These are phyloP conservation scores for Deinandra increscens DNA, from an alignment of 129 eudicot genomes.

Conservation along the genomic window DNA sequence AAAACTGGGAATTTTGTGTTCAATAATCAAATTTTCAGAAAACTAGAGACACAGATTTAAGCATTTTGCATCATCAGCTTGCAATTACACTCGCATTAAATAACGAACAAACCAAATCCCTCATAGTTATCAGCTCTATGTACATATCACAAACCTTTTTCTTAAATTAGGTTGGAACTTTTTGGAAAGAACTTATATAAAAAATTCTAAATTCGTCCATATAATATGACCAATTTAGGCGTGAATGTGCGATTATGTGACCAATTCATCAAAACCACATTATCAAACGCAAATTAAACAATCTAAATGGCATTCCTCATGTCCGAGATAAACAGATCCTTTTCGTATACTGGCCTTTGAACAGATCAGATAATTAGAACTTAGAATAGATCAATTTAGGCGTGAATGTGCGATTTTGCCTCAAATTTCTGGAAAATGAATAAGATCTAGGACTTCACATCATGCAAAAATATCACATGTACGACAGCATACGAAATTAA, in stretches of 20 bases:
- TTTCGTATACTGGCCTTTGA: no score
- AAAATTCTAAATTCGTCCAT: not conserved
- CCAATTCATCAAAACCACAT: not conserved
- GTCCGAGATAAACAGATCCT: not conserved
- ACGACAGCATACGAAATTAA: not conserved
- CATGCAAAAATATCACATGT: not conserved
- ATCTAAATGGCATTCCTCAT: not conserved
- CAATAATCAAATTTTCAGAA: not conserved
- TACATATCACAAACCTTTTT: not conserved
- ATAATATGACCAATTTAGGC: no score
- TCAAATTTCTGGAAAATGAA: not conserved
- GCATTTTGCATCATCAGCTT: not conserved
- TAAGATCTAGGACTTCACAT: not conserved
- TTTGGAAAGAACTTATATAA: not conserved
- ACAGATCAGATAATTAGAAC: not conserved
- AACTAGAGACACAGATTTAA: not conserved
- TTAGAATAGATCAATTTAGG: not conserved
- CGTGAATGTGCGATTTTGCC: not conserved
- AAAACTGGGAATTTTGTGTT: not conserved
- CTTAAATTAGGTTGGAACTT: not conserved
- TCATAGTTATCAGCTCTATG: not conserved
- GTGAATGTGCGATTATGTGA: not conserved
- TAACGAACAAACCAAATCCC: not conserved
- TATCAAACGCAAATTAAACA: not conserved
- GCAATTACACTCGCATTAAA: not conserved